Evolutionary conservation across 2,329 filamentous ascomycete species (phyloP), one percentile per base, ranked within the genome.

Genomic region (Phyllosticta capitalensis): DNA sequence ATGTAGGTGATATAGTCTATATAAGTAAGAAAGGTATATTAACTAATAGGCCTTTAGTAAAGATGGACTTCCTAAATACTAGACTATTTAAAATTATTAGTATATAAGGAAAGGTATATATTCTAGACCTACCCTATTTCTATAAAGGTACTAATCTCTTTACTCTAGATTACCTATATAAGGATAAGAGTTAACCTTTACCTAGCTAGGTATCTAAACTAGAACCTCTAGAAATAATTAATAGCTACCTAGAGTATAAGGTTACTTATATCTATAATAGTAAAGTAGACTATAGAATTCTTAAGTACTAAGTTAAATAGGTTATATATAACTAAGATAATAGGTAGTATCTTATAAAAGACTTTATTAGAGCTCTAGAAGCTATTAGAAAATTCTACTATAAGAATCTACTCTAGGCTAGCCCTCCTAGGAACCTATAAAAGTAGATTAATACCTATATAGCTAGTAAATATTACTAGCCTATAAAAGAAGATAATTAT

Each of bases 371-470:
- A n/a, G n/a, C n/a, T n/a, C n/a, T n/a, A n/a, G n/a, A n/a, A n/a
- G n/a, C n/a, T n/a, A n/a, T n/a, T n/a, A n/a, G 61, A 60, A 50
- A 21, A 33, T 9, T 61, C 62, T 22, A 21, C 48, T 20, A 60
- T 53, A 38, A 65, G 64, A 45, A 64, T n/a, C n/a, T n/a, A n/a
- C n/a, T n/a, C n/a, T n/a, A n/a, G n/a, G n/a, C n/a, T n/a, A n/a
- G n/a, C n/a, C n/a, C n/a, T n/a, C n/a, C n/a, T n/a, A n/a, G n/a
- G n/a, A n/a, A n/a, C n/a, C n/a, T n/a, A n/a, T n/a, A n/a, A n/a
- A n/a, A n/a, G n/a, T n/a, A n/a, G n/a, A n/a, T n/a, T n/a, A n/a
- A n/a, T n/a, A n/a, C n/a, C n/a, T n/a, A n/a, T n/a, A n/a, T n/a
- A n/a, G n/a, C n/a, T n/a, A n/a, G n/a, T n/a, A n/a, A n/a, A n/a